A percentile compares a stretch with the other conserved stretches of the same genome.
Conservation (phyloP, 306 rosid genomes). For the Quercus alba region DNA sequence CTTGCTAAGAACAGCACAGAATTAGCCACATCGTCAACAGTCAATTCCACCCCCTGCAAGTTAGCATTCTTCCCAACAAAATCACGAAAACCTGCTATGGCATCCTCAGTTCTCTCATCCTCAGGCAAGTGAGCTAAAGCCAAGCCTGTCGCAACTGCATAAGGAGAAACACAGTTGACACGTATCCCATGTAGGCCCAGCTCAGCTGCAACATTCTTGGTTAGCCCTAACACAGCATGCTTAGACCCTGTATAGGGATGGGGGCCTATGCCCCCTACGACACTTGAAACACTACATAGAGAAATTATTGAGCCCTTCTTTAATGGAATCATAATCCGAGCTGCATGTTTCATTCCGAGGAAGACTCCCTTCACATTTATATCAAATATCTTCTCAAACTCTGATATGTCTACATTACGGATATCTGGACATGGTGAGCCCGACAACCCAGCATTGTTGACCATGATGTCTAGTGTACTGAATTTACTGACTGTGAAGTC, state of each 20-base stretch:
- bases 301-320: conserved; percentile 83
- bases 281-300: conserved; percentile 49
- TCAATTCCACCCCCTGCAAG: conserved; percentile 67
- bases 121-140: conserved; percentile 66
- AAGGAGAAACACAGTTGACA: conserved; percentile 71
- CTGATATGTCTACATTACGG: conserved; percentile 50
- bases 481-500: conserved; percentile 47
- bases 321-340: conserved; percentile 60
- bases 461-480: conserved; percentile 79
- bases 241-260: conserved; percentile 81
- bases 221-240: conserved; percentile 76
- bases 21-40: conserved; percentile 67
- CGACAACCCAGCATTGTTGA: conserved; percentile 81
- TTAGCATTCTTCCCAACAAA: conserved; percentile 48
- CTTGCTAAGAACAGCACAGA: conserved; percentile 83
- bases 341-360: conserved; percentile 84
- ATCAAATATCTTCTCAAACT: conserved; percentile 68
- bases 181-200: conserved; percentile 63
- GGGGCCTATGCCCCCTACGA: conserved; percentile 50
- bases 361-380: conserved; percentile 78
- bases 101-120: conserved; percentile 67
- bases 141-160: conserved; percentile 47
- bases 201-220: conserved; percentile 82
- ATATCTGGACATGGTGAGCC: conserved; percentile 73
- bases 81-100: conserved; percentile 32